Evolutionary conservation across 2,329 filamentous ascomycete genomes (phyloP), one percentile per base, ranked within the genome.

Genomic region (Fusarium sp.): DNA sequence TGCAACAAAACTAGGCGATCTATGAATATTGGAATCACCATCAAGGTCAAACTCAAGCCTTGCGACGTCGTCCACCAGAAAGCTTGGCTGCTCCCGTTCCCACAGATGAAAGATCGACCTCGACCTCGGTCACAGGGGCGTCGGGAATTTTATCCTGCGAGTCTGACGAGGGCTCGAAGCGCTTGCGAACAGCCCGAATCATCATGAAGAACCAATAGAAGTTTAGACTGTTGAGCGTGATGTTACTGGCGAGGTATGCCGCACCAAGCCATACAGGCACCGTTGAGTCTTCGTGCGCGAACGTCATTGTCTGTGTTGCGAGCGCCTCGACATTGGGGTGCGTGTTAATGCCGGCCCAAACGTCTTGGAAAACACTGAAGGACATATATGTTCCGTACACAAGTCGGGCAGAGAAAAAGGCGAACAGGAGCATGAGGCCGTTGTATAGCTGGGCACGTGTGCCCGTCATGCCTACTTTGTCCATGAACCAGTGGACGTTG

Each of bases 401-500:
- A 10, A 96, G 84, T 62, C 92, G 91, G 78, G 90, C 91, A 68
- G 83, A 86, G 81, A 94, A 93, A 80, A 96, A 96, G 51, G 87
- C 92, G 69, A 83, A 79, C 57, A 95, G 87, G 4, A 96, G 87
- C 61, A 87, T 75, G 66, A 93, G 83, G 72, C 92, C 92, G 75
- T 96, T 96, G 79, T 92, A 89, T 27, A 94, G 85, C 81, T 96
- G 93, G 23, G 88, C 79, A 58, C 83, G 84, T 18, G 90, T 89
- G 34, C 93, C 93, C 0, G 93, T 96, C 84, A 93, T 89, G 74
- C 88, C 86, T 64, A 95, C 83, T 82, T 96, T 96, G 81, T 96
- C 93, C 80, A 91, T 92, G 83, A 96, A 96, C 93, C 93, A 96
- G 83, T 96, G 93, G 77, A 95, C 87, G 77, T 96, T 96, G 62